These are phyloP conservation scores for Penicillium sp. DNA, from an alignment of 2,329 filamentous ascomycete genomes.

Conservation along the genomic window DNA sequence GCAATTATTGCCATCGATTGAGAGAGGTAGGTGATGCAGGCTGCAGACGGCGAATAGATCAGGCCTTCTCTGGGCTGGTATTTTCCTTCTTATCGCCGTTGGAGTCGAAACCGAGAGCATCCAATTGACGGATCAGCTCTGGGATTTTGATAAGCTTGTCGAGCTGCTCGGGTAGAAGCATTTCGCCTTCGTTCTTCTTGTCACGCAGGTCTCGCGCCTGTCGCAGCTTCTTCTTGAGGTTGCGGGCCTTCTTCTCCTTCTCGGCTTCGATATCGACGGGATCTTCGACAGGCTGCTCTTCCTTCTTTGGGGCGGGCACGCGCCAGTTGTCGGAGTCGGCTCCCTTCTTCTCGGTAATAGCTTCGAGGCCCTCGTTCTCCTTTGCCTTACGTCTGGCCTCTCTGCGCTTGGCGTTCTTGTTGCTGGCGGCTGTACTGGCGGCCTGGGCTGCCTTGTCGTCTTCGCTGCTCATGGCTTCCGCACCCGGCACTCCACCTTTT, in stretches of 20 bases:
- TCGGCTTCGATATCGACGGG: conserved; percentile 73
- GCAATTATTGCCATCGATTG: neutral
- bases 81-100: conserved; percentile 69
- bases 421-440: conserved; percentile 60
- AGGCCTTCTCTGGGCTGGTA: conserved; percentile 27
- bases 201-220: conserved; percentile 88
- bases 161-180: conserved; percentile 88
- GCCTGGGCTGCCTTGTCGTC: conserved; percentile 57
- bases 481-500: conserved; percentile 75
- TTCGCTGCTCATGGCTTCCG: conserved; percentile 61
- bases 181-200: conserved; percentile 87
- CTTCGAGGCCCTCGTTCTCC: conserved; percentile 60
- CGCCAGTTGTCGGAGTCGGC: conserved; percentile 43
- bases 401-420: conserved; percentile 84
- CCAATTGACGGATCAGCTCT: conserved; percentile 87
- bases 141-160: conserved; percentile 98
- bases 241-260: conserved; percentile 89
- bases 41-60: conserved; percentile 5
- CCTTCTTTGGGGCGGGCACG: conserved; percentile 34
- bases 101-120: conserved; percentile 80
- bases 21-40: neutral
- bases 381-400: conserved; percentile 70
- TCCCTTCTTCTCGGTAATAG: conserved; percentile 32
- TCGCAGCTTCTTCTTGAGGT: conserved; percentile 90
- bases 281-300: conserved; percentile 37